Conservation (phyloP, 306 rosid genomes). For the Cucurbita ficifolia region DNA sequence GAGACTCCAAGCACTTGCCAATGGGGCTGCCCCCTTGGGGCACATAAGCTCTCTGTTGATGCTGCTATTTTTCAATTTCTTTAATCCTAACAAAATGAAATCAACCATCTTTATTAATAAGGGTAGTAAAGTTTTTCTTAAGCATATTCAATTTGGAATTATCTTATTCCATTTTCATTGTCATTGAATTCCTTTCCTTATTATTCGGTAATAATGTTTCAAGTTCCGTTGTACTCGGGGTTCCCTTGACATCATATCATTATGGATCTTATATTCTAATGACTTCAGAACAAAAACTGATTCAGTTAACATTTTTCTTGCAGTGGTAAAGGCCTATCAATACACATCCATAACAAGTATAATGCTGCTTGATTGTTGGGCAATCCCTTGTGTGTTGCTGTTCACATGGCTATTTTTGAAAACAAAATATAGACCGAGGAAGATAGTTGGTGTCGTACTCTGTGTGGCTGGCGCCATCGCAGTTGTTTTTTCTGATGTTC, state of each 20-base stretch:
- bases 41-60: neutral
- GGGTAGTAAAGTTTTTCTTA: no score
- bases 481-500: constrained; percentile 56
- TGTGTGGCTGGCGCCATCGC: constrained; percentile 51
- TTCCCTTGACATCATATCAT: neutral
- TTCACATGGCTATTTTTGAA: constrained; percentile 47
- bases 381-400: constrained; percentile 47
- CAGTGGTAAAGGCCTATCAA: constrained; percentile 64
- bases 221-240: neutral
- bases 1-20: no score
- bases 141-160: no score
- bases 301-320: constrained; percentile 11
- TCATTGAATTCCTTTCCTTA: neutral
- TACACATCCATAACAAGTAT: constrained; percentile 56
- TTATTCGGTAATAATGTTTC: neutral
- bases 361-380: constrained; percentile 49
- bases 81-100: neutral
- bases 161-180: neutral
- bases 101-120: neutral
- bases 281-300: neutral
- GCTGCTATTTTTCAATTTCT: neutral
- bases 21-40: no score
- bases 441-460: constrained; percentile 33
- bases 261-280: neutral
- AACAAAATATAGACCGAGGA: constrained; percentile 48